Conservation (phyloP, 441 rosid species). For the Adansonia grandidieri region DNA sequence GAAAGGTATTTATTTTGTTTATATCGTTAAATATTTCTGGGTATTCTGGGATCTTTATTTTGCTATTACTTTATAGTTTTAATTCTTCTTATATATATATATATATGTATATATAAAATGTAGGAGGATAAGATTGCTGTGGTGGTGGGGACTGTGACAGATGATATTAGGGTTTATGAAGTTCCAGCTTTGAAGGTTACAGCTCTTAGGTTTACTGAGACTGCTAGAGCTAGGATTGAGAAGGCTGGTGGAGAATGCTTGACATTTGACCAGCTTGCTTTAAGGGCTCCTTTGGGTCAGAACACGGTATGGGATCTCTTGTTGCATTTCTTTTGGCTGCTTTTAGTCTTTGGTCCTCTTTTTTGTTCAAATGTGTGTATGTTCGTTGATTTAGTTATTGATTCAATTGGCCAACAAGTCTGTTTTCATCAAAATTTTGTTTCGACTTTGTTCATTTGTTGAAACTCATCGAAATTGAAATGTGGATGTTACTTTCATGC, state of each 20-base stretch:
- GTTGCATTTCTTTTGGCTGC: not conserved
- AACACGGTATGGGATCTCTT: conserved; percentile 64
- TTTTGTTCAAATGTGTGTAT: not conserved
- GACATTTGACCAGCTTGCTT: conserved; percentile 91
- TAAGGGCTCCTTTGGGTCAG: conserved; percentile 90
- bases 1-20: conserved; percentile 52
- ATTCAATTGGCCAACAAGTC: not conserved
- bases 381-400: not conserved
- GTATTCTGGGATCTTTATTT: not conserved
- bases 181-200: conserved; percentile 83
- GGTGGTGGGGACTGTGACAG: conserved; percentile 71
- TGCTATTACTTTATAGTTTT: too few relatives aligned
- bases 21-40: not conserved
- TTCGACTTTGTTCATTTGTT: not conserved
- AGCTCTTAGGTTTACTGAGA: conserved; percentile 85
- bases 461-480: not conserved
- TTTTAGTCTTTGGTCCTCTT: not conserved
- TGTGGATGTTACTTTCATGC: not conserved
- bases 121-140: conserved; percentile 86
- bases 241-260: conserved; percentile 96
- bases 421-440: not conserved
- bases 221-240: conserved; percentile 87
- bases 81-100: too few relatives aligned
- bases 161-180: conserved; percentile 81
- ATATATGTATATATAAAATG: conserved; percentile 36